These are phyloP conservation scores for Saturnispora kantuleensis DNA, from an alignment of 805 yeast species.

Conservation along the genomic window DNA sequence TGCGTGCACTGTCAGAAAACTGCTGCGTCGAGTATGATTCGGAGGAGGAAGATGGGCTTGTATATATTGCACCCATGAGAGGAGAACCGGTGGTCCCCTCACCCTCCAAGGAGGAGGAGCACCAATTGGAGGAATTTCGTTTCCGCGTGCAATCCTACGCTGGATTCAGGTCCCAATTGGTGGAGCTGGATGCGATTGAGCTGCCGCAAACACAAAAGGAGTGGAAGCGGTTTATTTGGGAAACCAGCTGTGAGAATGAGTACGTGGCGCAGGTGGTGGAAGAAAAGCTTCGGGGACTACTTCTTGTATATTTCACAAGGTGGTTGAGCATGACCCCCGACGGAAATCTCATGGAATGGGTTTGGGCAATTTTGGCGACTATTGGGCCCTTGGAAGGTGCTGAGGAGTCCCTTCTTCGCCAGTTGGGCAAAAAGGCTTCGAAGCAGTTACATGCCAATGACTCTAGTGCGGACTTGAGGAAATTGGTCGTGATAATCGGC, in stretches of 20 bases:
- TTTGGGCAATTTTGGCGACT: constrained; percentile 29
- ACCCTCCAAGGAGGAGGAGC: neutral
- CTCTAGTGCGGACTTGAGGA: constrained; percentile 11
- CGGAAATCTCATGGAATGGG: constrained; percentile 29
- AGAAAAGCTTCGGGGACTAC: constrained; percentile 27
- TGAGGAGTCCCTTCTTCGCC: constrained; percentile 33
- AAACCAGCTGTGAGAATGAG: constrained; percentile 25
- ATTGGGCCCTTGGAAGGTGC: constrained; percentile 30
- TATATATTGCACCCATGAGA: neutral
- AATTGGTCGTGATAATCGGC: neutral
- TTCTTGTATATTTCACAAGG: constrained; percentile 32
- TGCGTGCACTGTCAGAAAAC: constrained; percentile 23
- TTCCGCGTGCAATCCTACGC: constrained; percentile 9
- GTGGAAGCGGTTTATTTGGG: constrained; percentile 34
- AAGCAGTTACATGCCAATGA: constrained; percentile 17
- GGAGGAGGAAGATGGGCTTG: constrained; percentile 1
- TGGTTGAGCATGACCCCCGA: constrained; percentile 32
- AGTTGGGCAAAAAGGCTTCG: constrained; percentile 29
- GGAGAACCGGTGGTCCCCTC: too few relatives aligned
- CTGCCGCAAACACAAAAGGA: constrained; percentile 29
- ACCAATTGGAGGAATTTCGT: constrained; percentile 12
- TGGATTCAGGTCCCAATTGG: constrained; percentile 14
- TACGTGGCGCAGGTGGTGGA: constrained; percentile 26
- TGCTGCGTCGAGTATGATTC: constrained; percentile 6
- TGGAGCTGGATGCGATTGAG: constrained; percentile 24